Evolutionary conservation across 352 stramenopile species (phyloP), one percentile per base, ranked within the genome.

Genomic region (Phytophthora kernoviae): DNA sequence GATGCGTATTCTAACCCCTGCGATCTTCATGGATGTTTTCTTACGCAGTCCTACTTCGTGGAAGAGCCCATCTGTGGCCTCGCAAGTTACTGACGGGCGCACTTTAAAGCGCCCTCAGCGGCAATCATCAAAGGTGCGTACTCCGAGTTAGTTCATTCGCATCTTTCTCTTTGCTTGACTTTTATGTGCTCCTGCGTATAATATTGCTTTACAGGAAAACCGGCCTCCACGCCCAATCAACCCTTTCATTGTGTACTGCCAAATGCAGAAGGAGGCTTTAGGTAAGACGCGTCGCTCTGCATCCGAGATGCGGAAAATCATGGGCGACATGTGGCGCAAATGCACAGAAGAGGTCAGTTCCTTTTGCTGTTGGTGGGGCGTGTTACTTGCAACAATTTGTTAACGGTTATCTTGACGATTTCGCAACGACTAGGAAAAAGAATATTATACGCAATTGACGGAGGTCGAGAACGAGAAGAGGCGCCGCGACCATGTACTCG

Each of bases 291-390:
- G 75, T 0, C 79, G 79, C 4, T 93, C 84, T 26, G 84, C 84
- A 12, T 75, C 81, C 14, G 84, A 93, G 54, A 88, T 74, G 34
- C 63, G 84, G 7, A 93, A 93, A 68, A 89, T 93, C 39, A 77
- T 93, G 49, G 84, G 84, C 36, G 84, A 93, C 37, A 90, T 89
- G 81, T 93, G 84, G 84, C 84, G 84, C 54, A 91, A 87, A 53
- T 87, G 77, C 58, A 85, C 76, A 2, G 84, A 93, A 41, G 84
- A 93, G 68, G 76, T 85, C 63, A 40, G 9, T 22, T 46, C 5
- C n/a, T 12, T 36, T 20, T 32, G 5, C 10, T 27, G 45, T 24
- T 26, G 17, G 24, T 47, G 21, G 5, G 36, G 4, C 7, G 22
- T 39, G 20, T 34, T 27, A 17, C 15, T 17, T 26, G n/a, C 17